Conservation (phyloP, 768 basidiomycete species). For the Mycena filopes region DNA sequence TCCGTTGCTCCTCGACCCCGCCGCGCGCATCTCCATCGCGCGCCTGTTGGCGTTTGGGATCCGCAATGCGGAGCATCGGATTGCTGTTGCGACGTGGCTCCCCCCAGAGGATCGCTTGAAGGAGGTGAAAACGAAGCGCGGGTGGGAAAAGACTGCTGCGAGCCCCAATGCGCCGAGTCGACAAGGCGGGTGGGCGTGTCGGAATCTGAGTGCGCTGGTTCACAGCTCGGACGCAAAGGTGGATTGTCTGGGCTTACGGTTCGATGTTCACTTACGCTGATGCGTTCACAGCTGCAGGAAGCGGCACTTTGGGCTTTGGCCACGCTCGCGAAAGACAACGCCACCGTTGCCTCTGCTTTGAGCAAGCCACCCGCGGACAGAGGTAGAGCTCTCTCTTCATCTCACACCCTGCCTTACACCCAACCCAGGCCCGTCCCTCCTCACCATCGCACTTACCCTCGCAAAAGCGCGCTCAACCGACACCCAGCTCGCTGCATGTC, state of each 20-base stretch:
- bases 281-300: conserved; percentile 65
- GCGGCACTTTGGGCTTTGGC: conserved; percentile 72
- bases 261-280: neutral
- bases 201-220: conserved; percentile 60
- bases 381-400: conserved; percentile 40
- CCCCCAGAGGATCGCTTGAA: conserved; percentile 65
- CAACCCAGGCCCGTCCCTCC: conserved; percentile 46
- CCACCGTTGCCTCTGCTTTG: conserved; percentile 59
- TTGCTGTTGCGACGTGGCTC: conserved; percentile 67
- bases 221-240: conserved; percentile 67
- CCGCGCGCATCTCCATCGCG: conserved; percentile 60
- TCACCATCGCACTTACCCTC: conserved; percentile 59
- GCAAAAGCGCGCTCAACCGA: conserved; percentile 69
- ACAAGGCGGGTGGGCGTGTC: conserved; percentile 70
- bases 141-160: conserved; percentile 76
- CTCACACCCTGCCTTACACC: neutral
- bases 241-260: neutral
- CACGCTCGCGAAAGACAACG: conserved; percentile 72
- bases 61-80: conserved; percentile 60
- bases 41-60: conserved; percentile 67
- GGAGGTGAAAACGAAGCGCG: conserved; percentile 68
- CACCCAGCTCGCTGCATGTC: conserved; percentile 75
- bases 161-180: conserved; percentile 50
- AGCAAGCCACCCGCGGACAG: conserved; percentile 54
- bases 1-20: conserved; percentile 64